These are phyloP conservation scores for Cytidiella melzeri DNA, from an alignment of 768 basidiomycete species.

Conservation along the genomic window DNA sequence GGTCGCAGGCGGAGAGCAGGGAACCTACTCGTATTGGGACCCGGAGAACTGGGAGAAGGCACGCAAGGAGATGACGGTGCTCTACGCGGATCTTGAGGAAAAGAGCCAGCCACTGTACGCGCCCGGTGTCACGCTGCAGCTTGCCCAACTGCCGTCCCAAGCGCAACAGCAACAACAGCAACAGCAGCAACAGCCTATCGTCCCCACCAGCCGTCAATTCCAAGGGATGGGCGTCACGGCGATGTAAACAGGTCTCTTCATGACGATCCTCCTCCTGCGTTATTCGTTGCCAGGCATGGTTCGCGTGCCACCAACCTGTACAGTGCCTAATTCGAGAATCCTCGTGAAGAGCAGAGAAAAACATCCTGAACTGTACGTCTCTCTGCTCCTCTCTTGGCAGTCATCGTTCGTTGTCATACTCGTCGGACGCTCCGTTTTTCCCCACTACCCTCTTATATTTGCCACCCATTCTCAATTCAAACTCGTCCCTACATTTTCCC, in stretches of 20 bases:
- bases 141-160: conserved; percentile 7
- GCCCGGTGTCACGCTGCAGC: conserved; percentile 29
- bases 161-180: conserved; percentile 12
- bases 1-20: conserved; percentile 77
- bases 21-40: conserved; percentile 89
- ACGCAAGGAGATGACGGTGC: conserved; percentile 70
- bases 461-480: too few relatives aligned
- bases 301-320: too few relatives aligned
- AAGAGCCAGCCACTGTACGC: conserved; percentile 60
- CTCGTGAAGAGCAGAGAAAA: too few relatives aligned
- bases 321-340: too few relatives aligned
- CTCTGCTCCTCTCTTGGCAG: too few relatives aligned
- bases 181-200: conserved; percentile 23
- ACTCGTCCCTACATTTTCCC: too few relatives aligned
- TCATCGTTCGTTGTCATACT: too few relatives aligned
- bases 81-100: conserved; percentile 71
- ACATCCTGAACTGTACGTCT: too few relatives aligned
- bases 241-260: conserved; percentile 27
- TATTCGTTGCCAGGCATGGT: not conserved
- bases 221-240: conserved; percentile 46
- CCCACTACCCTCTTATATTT: too few relatives aligned
- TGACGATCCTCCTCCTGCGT: not conserved
- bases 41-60: conserved; percentile 74
- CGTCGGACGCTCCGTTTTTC: too few relatives aligned
- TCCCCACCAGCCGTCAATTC: conserved; percentile 28